Conservation (phyloP, 1,284 basidiomycete genomes). For the Microbotryomycetes sp. region DNA sequence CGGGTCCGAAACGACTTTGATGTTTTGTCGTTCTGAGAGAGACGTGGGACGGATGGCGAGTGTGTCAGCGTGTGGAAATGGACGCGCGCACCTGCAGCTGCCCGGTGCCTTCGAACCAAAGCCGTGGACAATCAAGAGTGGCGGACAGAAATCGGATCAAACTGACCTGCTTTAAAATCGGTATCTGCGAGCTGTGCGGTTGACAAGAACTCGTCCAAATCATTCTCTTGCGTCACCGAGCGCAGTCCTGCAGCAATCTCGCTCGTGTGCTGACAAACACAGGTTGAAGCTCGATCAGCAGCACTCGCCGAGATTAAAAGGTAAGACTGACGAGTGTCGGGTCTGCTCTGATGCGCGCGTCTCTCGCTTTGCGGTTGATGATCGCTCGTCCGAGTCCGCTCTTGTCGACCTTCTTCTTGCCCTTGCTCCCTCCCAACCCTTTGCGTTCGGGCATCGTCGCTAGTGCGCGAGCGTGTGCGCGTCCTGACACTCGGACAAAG, state of each 20-base stretch:
- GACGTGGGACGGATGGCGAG: no score
- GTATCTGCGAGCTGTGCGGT: conserved; percentile 90
- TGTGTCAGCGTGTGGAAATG: no score
- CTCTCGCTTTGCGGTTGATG: conserved; percentile 78
- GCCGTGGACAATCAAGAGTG: background rate
- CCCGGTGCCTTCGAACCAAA: background rate
- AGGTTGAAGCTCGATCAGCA: background rate
- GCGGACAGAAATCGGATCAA: background rate
- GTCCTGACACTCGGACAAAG: no score
- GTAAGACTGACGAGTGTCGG: conserved; percentile 60
- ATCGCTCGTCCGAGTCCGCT: conserved; percentile 77
- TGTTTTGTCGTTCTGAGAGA: conserved; percentile 71
- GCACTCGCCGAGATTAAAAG: background rate
- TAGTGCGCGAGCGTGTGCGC: no score
- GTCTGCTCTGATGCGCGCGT: conserved; percentile 62
- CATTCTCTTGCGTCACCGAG: conserved; percentile 92
- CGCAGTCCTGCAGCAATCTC: conserved; percentile 69
- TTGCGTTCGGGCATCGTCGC: conserved; percentile 14
- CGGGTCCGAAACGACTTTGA: conserved; percentile 74
- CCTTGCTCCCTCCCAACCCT: conserved; percentile 25
- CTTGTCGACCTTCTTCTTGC: conserved; percentile 41
- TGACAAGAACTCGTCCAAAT: conserved; percentile 92
- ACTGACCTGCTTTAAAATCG: conserved; percentile 90
- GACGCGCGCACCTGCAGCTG: background rate
- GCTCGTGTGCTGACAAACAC: conserved; percentile 58